Evolutionary conservation across 2,329 filamentous ascomycete species (phyloP), one percentile per base, ranked within the genome.

Genomic region (Saccharata proteae): DNA sequence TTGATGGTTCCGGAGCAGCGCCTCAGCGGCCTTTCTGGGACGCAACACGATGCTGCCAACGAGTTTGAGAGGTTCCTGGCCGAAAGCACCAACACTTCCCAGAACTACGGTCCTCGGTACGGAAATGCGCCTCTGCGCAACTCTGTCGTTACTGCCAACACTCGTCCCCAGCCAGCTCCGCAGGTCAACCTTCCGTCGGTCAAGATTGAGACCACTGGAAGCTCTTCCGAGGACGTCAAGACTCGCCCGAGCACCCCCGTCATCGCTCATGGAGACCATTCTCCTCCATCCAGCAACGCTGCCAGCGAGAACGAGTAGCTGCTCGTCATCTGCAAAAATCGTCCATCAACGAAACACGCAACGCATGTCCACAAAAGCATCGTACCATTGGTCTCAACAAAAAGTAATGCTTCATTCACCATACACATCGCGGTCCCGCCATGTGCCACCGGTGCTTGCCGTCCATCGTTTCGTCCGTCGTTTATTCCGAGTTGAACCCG

Each of bases 1-100:
- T 17, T 42, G 30, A 45, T 43, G 15, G 40, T 31, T 30, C 49
- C 51, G 15, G 50, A 55, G 22, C 50, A 50, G 21, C 52, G 52
- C 38, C 39, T 52, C 23, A 48, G 41, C 28, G 16, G 23, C 9
- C 45, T 51, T 27, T 54, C 50, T 8, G 51, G 51, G 6, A 47
- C 49, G 18, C 45, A 48, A 6, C 49, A 53, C 29, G 45, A 41
- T 17, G 43, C 43, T 17, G 38, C 44, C 15, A 56, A 54, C 30
- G 54, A 57, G 37, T 57, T 56, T 25, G 54, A 57, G 40, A 41
- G 53, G 32, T 57, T 49, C 41, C 47, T 57, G 23, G 29, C 28
- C 19, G 18, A 24, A 6, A n/a, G n/a, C n/a, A 22, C 33, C 10
- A 35, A 30, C 23, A 15, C 23, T 14, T n/a, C n/a, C n/a, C 23